phyloP scores from a whole-genome alignment of 345 rosid species.

The Eucalyptus marginata region DNA sequence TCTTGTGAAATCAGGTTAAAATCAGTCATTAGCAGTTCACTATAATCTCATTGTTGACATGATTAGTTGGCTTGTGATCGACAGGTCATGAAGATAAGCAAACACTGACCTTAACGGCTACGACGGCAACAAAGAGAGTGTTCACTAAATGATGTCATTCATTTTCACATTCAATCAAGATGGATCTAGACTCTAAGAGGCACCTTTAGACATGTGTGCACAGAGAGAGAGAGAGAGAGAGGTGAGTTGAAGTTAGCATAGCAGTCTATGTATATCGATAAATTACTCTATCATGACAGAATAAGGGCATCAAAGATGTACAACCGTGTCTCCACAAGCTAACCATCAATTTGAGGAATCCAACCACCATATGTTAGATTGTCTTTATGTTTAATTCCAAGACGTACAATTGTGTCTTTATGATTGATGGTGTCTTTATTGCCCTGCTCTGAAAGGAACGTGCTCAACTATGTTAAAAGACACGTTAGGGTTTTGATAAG shows the following conservation, averaged over 20 bases:
- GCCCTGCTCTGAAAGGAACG: neutral
- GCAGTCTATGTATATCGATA: neutral
- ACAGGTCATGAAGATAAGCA: neutral
- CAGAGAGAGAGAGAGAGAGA: neutral
- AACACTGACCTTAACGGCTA: neutral
- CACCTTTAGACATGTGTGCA: neutral
- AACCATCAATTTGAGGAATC: neutral
- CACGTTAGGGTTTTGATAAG: neutral
- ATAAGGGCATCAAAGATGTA: neutral
- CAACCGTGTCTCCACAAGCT: neutral
- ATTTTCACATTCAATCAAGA: neutral
- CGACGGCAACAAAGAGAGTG: neutral
- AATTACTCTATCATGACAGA: neutral
- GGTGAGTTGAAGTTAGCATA: neutral
- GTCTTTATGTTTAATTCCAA: neutral
- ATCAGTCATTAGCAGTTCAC: neutral
- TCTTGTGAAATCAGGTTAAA: neutral
- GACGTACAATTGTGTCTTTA: neutral
- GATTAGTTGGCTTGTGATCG: neutral
- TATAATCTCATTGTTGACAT: neutral
- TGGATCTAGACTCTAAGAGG: neutral
- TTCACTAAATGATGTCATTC: neutral
- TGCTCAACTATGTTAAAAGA: neutral
- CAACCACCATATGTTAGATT: neutral
- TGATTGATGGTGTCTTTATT: neutral